Conservation (phyloP, 164 flowering plant species). For the Euptelea pleiosperma region DNA sequence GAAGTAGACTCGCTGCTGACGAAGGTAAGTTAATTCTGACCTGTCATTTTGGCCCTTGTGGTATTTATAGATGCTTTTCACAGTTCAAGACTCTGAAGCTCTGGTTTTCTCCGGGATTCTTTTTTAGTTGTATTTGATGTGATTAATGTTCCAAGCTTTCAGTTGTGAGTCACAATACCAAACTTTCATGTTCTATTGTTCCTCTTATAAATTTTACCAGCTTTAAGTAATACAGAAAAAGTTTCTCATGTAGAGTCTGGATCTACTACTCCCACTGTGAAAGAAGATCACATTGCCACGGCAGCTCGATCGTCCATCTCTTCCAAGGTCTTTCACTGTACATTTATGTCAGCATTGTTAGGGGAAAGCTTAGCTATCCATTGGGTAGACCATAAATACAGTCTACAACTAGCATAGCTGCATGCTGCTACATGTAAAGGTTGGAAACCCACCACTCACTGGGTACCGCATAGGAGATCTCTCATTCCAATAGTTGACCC, state of each 20-base stretch:
- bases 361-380: not conserved
- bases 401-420: not conserved
- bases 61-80: conserved; percentile 1
- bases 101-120: not conserved
- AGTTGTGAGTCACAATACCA: not conserved
- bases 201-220: not conserved
- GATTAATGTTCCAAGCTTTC: not conserved
- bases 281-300: conserved; percentile 55
- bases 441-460: not conserved
- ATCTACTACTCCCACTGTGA: conserved; percentile 34
- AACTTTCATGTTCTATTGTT: not conserved
- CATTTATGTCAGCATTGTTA: conserved; percentile 1
- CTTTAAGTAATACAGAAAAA: not conserved
- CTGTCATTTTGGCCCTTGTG: not conserved
- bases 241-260: conserved; percentile 47
- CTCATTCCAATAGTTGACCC: too few species aligned
- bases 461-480: not conserved
- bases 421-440: conserved; percentile 3
- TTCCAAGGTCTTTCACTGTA: conserved; percentile 58
- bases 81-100: conserved; percentile 2
- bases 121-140: not conserved
- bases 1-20: conserved; percentile 71
- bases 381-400: not conserved
- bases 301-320: conserved; percentile 72
- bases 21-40: conserved; percentile 43